A percentile compares a stretch with the other conserved stretches of the same genome.
These are phyloP conservation scores for Tulasnella sp. DNA, from an alignment of 768 basidiomycete genomes.

Conservation along the genomic window DNA sequence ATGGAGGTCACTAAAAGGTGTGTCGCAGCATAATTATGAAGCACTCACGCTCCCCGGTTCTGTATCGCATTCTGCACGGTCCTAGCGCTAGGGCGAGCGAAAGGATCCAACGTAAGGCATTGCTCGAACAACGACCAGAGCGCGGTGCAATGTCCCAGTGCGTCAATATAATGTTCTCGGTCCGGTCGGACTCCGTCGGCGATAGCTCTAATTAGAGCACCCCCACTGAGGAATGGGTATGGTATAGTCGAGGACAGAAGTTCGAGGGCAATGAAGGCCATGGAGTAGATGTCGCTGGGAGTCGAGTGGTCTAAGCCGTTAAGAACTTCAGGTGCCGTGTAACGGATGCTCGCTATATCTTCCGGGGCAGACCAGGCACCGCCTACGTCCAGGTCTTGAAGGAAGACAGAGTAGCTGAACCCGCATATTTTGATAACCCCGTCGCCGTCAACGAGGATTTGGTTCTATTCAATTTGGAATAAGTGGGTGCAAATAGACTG, in stretches of 20 bases:
- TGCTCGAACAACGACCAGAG: conserved; percentile 14
- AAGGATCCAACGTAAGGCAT: neutral
- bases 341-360: conserved; percentile 16
- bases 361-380: neutral
- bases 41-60: neutral
- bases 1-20: neutral
- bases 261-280: conserved; percentile 14
- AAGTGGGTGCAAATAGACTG: neutral
- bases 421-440: conserved; percentile 14
- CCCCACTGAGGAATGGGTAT: neutral
- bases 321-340: conserved; percentile 23
- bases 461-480: neutral
- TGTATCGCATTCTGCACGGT: neutral
- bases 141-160: neutral
- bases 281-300: conserved; percentile 15
- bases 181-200: neutral
- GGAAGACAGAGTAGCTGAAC: neutral
- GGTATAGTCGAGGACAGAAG: neutral
- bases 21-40: neutral
- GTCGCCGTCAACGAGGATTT: neutral
- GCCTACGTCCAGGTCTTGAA: neutral
- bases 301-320: conserved; percentile 18
- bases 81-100: neutral
- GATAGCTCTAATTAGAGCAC: neutral
- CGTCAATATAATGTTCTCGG: neutral